A percentile compares a stretch with the other conserved stretches of the same genome.
Evolutionary conservation across 2,329 filamentous ascomycete genomes (phyloP).

Genomic region (Trichothecium roseum): DNA sequence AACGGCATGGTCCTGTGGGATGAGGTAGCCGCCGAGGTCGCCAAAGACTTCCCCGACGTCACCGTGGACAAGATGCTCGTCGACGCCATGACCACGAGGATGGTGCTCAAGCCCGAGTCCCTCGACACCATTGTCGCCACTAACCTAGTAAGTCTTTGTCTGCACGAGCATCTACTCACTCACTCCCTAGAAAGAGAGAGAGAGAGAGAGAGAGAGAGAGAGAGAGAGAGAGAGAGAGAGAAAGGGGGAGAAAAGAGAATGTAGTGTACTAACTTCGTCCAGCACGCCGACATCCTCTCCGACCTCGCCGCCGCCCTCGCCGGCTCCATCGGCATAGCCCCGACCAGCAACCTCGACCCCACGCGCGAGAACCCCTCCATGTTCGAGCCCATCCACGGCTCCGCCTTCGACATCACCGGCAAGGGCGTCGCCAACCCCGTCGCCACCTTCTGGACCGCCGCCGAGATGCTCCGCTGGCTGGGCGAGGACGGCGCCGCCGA

Average conservation of each 20-base stretch:
- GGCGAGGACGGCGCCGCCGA: constrained; percentile 40
- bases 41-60: constrained; percentile 49
- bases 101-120: constrained; percentile 48
- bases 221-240: too few relatives aligned
- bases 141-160: constrained; percentile 31
- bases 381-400: constrained; percentile 53
- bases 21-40: constrained; percentile 44
- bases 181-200: too few relatives aligned
- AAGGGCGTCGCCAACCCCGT: constrained; percentile 48
- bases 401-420: constrained; percentile 47
- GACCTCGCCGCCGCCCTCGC: constrained; percentile 61
- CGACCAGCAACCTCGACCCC: constrained; percentile 59
- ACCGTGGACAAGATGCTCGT: constrained; percentile 56
- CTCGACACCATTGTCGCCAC: constrained; percentile 55
- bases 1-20: constrained; percentile 63
- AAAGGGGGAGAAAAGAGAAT: too few relatives aligned
- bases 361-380: constrained; percentile 41
- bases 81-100: constrained; percentile 55
- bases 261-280: neutral
- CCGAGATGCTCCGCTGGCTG: constrained; percentile 48
- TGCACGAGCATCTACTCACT: neutral
- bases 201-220: too few relatives aligned
- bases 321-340: constrained; percentile 62
- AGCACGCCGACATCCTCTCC: constrained; percentile 55
- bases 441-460: constrained; percentile 47